These are phyloP conservation scores for Bullera alba DNA, from an alignment of 768 basidiomycete genomes.

Conservation along the genomic window DNA sequence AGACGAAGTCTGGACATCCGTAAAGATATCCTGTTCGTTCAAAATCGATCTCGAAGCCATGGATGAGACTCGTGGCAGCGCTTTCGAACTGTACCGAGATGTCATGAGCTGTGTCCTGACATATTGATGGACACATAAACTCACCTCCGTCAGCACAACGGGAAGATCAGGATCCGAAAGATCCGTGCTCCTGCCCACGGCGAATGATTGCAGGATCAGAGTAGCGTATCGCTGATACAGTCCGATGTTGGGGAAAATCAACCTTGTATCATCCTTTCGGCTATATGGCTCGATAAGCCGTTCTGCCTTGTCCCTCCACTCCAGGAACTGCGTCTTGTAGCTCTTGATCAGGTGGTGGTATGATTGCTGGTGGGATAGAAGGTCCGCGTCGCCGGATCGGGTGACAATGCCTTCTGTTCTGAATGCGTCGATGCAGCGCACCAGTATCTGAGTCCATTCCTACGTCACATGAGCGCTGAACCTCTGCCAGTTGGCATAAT, in stretches of 20 bases:
- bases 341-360: conserved; percentile 9
- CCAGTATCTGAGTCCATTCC: conserved; percentile 36
- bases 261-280: too few relatives aligned
- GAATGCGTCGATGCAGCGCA: conserved; percentile 17
- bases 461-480: background rate
- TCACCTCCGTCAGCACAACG: conserved; percentile 19
- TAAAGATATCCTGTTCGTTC: conserved; percentile 7
- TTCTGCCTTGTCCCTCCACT: conserved; percentile 13
- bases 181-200: conserved; percentile 12
- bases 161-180: conserved; percentile 6
- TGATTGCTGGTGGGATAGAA: background rate
- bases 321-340: conserved; percentile 16
- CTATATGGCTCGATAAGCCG: background rate
- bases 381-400: background rate
- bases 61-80: conserved; percentile 17
- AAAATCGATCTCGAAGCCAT: conserved; percentile 18
- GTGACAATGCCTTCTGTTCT: conserved; percentile 4
- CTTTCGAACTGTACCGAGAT: conserved; percentile 21
- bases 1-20: conserved; percentile 27
- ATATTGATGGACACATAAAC: background rate
- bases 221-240: conserved; percentile 26
- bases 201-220: conserved; percentile 24
- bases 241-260: conserved; percentile 5
- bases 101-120: background rate
- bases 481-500: background rate